These are phyloP conservation scores for Neofusicoccum sp. DNA, from an alignment of 2,329 filamentous ascomycete genomes.

Conservation along the genomic window DNA sequence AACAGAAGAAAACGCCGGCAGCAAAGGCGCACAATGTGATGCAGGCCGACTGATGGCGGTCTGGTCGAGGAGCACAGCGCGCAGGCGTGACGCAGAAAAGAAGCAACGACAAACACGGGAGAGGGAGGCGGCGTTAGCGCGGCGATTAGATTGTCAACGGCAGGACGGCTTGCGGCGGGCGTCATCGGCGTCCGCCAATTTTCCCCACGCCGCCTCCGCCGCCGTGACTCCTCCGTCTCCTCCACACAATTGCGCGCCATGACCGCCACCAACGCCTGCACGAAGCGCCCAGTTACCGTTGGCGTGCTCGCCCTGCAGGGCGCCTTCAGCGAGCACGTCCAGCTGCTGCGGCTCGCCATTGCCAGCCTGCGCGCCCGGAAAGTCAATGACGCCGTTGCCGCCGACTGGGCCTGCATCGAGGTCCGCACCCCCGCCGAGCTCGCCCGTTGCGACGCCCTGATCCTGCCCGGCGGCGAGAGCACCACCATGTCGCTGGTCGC, in stretches of 20 bases:
- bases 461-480: slow-evolving; percentile 93
- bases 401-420: slow-evolving; percentile 67
- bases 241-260: slow-evolving; percentile 5
- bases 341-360: slow-evolving; percentile 71
- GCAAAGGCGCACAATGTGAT: no score
- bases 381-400: slow-evolving; percentile 26
- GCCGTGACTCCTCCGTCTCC: slow-evolving; percentile 10
- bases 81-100: neutral
- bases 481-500: slow-evolving; percentile 92
- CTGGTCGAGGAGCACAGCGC: neutral
- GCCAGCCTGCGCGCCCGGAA: slow-evolving; percentile 44
- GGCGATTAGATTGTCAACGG: slow-evolving; percentile 4
- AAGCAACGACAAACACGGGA: neutral
- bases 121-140: neutral
- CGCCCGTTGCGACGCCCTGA: slow-evolving; percentile 73
- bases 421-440: slow-evolving; percentile 78
- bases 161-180: neutral
- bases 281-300: slow-evolving; percentile 47
- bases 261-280: slow-evolving; percentile 11
- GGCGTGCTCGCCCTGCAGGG: slow-evolving; percentile 81
- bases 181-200: slow-evolving; percentile 10
- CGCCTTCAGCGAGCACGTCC: slow-evolving; percentile 86
- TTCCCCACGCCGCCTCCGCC: slow-evolving; percentile 1
- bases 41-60: no score
- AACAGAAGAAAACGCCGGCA: neutral